Evolutionary conservation across 306 rosid genomes (phyloP).

Genomic region (Glycine latifolia): DNA sequence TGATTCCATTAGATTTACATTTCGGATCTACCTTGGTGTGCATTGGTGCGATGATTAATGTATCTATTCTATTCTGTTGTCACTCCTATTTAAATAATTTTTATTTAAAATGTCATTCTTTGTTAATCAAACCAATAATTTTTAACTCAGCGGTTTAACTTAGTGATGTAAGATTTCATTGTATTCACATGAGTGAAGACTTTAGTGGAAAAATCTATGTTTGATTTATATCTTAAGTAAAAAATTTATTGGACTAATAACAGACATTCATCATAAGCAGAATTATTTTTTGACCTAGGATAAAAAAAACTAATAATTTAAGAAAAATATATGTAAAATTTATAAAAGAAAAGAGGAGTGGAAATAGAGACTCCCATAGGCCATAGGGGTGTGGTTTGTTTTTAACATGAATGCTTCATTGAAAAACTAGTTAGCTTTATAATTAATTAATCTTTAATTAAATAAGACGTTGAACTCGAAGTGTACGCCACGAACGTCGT

Average conservation of each 20-base stretch:
- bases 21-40: background rate
- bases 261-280: no score
- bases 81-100: background rate
- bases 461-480: no score
- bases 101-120: background rate
- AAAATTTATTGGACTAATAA: no score
- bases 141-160: no score
- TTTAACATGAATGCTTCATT: background rate
- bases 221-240: no score
- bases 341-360: background rate
- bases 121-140: background rate
- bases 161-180: no score
- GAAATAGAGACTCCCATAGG: background rate
- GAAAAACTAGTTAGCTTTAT: background rate
- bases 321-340: background rate
- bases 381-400: background rate
- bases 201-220: no score
- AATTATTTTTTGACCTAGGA: no score
- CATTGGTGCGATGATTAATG: background rate
- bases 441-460: no score
- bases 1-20: conserved; percentile 9
- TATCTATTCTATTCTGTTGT: no score
- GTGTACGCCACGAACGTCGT: background rate
- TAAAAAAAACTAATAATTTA: no score
- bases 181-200: no score